These are phyloP conservation scores for Xerocomus potaroensis DNA, from an alignment of 768 basidiomycete genomes.

Conservation along the genomic window DNA sequence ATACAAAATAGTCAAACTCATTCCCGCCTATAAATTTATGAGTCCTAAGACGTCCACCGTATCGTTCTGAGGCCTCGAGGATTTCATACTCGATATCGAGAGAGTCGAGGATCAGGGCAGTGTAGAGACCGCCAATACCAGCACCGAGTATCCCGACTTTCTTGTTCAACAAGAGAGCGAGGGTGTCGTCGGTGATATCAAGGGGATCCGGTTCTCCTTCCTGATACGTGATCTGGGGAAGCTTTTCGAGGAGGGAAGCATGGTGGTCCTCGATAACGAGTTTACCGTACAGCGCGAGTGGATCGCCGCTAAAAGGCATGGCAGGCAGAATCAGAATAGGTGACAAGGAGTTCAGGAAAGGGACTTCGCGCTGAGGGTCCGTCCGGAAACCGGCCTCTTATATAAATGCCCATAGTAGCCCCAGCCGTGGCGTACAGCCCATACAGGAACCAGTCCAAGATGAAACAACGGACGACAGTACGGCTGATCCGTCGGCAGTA, in stretches of 20 bases:
- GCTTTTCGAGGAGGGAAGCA: background rate
- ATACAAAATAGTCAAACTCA: background rate
- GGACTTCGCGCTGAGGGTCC: too few species aligned
- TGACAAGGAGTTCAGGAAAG: too few species aligned
- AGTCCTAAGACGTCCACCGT: constrained; percentile 39
- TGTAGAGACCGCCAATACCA: constrained; percentile 35
- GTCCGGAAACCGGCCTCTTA: too few species aligned
- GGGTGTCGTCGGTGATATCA: background rate
- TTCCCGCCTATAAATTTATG: constrained; percentile 32
- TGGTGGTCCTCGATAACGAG: background rate
- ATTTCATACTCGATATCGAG: constrained; percentile 43
- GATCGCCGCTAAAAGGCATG: too few species aligned
- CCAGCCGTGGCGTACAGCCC: too few species aligned
- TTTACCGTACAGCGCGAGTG: too few species aligned
- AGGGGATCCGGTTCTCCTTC: background rate
- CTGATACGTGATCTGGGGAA: background rate
- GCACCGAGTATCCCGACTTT: constrained; percentile 22
- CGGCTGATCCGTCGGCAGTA: too few species aligned
- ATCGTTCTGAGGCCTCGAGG: constrained; percentile 37
- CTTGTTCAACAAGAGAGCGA: background rate
- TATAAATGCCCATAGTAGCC: too few species aligned
- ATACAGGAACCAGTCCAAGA: too few species aligned
- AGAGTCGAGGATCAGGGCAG: constrained; percentile 42
- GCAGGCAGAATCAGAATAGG: too few species aligned
- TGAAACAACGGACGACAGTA: too few species aligned